phyloP scores from a whole-genome alignment of 345 rosid genomes.

The Eucalyptus cloeziana region DNA sequence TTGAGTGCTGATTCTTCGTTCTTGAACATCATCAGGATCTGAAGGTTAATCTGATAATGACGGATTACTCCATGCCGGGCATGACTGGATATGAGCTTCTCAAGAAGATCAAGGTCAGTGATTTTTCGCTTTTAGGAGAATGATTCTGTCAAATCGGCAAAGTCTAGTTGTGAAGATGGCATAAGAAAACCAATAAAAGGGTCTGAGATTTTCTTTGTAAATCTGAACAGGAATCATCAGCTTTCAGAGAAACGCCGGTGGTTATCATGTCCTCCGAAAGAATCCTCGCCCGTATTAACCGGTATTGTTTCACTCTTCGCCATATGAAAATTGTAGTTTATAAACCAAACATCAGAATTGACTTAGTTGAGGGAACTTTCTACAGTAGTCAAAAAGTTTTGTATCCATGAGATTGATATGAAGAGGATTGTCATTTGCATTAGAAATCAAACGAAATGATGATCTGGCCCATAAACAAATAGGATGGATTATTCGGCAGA shows the following conservation, averaged over 20 bases:
- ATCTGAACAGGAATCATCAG: constrained; percentile 11
- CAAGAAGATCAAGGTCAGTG: constrained; percentile 16
- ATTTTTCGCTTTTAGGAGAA: background rate
- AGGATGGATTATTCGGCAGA: background rate
- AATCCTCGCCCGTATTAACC: constrained; percentile 1
- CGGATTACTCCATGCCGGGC: constrained; percentile 30
- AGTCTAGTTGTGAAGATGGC: background rate
- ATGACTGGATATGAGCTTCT: constrained; percentile 28
- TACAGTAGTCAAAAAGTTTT: background rate
- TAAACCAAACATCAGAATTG: background rate
- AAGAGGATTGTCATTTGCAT: background rate
- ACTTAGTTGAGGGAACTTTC: background rate
- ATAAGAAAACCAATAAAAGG: background rate
- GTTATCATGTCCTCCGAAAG: constrained; percentile 21
- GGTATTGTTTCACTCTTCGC: background rate
- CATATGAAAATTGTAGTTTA: background rate
- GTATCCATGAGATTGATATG: background rate
- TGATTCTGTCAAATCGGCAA: background rate
- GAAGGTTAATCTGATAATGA: constrained; percentile 29
- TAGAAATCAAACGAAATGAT: background rate
- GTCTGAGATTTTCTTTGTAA: background rate
- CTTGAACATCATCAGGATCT: constrained; percentile 33
- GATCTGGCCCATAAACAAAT: background rate
- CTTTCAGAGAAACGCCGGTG: constrained; percentile 7
- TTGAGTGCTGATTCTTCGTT: background rate